These are phyloP conservation scores for Mucor mucedo DNA, from an alignment of 371 early-diverging fungal species.

Conservation along the genomic window DNA sequence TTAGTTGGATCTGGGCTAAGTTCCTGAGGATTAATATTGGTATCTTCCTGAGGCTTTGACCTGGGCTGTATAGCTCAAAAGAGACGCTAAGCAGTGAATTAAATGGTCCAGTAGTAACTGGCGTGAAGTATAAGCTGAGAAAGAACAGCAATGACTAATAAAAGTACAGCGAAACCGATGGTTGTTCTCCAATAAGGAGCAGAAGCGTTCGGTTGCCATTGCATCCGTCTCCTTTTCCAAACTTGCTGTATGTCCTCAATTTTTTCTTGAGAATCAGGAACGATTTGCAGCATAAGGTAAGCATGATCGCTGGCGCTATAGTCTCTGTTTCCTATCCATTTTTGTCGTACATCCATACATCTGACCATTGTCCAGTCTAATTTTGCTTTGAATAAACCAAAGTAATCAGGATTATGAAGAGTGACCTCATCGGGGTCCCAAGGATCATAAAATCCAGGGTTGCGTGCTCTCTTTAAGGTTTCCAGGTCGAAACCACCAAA, in stretches of 20 bases:
- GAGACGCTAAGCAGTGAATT: too few species aligned
- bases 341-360: constrained; percentile 56
- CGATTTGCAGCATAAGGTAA: constrained; percentile 69
- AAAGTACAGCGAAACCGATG: constrained; percentile 21
- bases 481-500: constrained; percentile 51
- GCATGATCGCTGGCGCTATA: constrained; percentile 77
- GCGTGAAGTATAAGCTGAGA: constrained; percentile 15
- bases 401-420: constrained; percentile 64
- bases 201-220: constrained; percentile 33
- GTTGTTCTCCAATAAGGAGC: constrained; percentile 32
- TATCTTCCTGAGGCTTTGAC: too few species aligned
- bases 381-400: constrained; percentile 73
- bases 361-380: constrained; percentile 79
- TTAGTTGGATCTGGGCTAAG: too few species aligned
- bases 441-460: constrained; percentile 82
- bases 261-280: constrained; percentile 33
- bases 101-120: background rate
- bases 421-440: constrained; percentile 70
- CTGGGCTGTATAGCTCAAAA: too few species aligned
- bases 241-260: constrained; percentile 13
- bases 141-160: constrained; percentile 10
- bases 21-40: too few species aligned
- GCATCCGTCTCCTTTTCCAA: constrained; percentile 29
- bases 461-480: constrained; percentile 59
- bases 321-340: constrained; percentile 67